These are phyloP conservation scores for Mucor piriformis DNA, from an alignment of 371 early-diverging fungal genomes.

Conservation along the genomic window DNA sequence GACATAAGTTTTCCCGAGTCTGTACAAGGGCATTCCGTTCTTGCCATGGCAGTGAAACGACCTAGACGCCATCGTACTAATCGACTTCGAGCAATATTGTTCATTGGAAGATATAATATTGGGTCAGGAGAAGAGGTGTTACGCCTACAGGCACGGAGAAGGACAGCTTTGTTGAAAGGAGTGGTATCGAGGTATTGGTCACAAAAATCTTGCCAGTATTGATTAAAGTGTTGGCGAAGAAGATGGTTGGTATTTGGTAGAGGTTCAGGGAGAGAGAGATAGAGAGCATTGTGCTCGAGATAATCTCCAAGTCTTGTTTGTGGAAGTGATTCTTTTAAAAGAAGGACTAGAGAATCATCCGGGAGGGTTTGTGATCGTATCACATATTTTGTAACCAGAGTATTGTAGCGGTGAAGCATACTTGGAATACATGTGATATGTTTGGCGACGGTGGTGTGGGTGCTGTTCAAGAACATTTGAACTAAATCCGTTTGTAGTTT, in stretches of 20 bases:
- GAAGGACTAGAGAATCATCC: neutral
- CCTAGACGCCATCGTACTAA: constrained; percentile 13
- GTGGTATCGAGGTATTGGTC: neutral
- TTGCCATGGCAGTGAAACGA: neutral
- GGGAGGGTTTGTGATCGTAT: neutral
- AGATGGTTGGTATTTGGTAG: neutral
- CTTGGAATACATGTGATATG: neutral
- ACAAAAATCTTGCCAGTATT: neutral
- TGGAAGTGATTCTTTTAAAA: neutral
- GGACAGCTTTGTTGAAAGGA: too few species aligned
- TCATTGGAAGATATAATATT: too few species aligned
- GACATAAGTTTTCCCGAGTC: neutral
- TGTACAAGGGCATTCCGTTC: neutral
- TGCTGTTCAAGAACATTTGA: neutral
- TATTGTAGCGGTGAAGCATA: neutral
- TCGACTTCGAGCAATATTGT: neutral
- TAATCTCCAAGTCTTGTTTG: neutral
- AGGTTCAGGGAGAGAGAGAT: neutral
- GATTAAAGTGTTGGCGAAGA: neutral
- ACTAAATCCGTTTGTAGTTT: neutral
- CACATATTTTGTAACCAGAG: neutral
- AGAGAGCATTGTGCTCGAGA: neutral
- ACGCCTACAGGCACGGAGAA: too few species aligned
- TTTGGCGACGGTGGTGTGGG: neutral
- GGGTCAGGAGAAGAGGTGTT: too few species aligned